Evolutionary conservation across 73 alveolate species (phyloP).

Genomic region (Effrenium voratum): DNA sequence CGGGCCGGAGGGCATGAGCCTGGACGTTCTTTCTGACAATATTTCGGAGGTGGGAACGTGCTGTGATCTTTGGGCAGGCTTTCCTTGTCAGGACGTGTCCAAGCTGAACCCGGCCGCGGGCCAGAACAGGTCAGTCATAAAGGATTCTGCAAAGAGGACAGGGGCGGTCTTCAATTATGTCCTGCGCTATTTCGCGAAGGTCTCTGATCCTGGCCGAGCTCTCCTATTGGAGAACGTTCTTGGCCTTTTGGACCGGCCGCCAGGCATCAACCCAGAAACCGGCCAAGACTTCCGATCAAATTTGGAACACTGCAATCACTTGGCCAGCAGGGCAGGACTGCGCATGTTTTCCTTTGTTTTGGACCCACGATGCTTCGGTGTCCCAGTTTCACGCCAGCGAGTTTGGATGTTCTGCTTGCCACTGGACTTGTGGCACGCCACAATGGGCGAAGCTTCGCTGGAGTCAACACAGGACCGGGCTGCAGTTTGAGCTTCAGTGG

Average conservation of each 20-base stretch:
- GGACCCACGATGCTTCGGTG: conserved; percentile 1
- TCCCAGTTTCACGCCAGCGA: conserved; percentile 5
- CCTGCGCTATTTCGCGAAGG: background rate
- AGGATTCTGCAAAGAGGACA: background rate
- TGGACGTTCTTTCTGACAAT: background rate
- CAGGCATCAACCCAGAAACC: conserved; percentile 2
- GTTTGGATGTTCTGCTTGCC: conserved; percentile 11
- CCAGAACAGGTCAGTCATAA: background rate
- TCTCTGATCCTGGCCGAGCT: background rate
- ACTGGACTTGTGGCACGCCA: background rate
- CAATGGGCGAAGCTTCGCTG: background rate
- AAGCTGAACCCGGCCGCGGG: background rate
- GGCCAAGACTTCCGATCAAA: background rate
- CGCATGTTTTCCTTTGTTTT: background rate
- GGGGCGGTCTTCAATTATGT: background rate
- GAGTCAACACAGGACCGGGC: background rate
- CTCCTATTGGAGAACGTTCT: conserved; percentile 25
- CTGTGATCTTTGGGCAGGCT: background rate
- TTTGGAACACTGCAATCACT: background rate
- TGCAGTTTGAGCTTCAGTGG: background rate
- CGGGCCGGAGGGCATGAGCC: background rate
- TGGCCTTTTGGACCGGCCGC: conserved; percentile 18
- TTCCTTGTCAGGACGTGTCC: conserved; percentile 31
- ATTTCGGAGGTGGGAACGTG: background rate
- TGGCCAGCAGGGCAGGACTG: background rate